Evolutionary conservation across 345 rosid species (phyloP).

Genomic region (Lumnitzera littorea): DNA sequence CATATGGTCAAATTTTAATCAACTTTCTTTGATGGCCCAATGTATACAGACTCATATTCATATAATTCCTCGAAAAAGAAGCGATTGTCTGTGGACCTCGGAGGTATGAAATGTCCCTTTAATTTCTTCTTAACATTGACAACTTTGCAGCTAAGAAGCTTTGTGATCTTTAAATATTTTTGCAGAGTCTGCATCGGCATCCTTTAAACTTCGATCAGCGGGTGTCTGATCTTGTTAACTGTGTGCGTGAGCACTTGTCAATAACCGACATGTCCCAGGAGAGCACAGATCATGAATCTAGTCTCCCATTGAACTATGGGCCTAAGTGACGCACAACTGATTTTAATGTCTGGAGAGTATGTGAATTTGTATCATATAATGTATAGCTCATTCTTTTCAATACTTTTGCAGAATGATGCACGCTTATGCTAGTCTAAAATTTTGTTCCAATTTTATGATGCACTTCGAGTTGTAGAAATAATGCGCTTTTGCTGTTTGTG

Average conservation of each 20-base stretch:
- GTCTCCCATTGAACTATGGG: conserved; percentile 4
- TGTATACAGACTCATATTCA: conserved; percentile 83
- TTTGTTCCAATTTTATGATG: too few relatives aligned
- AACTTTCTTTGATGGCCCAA: conserved; percentile 3
- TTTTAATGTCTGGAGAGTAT: too few relatives aligned
- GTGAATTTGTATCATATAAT: too few relatives aligned
- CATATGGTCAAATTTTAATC: not conserved
- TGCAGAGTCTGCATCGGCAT: conserved; percentile 60
- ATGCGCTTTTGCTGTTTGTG: too few relatives aligned
- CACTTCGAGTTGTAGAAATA: too few relatives aligned
- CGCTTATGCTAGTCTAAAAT: too few relatives aligned
- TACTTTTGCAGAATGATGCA: too few relatives aligned
- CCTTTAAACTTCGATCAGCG: conserved; percentile 46
- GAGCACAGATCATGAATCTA: conserved; percentile 33
- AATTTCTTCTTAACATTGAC: not conserved
- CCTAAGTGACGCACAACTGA: too few relatives aligned
- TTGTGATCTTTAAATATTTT: conserved; percentile 5
- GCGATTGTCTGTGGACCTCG: conserved; percentile 83
- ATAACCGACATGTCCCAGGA: conserved; percentile 24
- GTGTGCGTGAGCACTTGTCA: conserved; percentile 49
- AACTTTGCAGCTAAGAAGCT: not conserved
- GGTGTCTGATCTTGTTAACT: conserved; percentile 41
- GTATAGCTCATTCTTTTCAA: too few relatives aligned
- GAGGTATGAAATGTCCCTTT: conserved; percentile 43
- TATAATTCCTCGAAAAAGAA: conserved; percentile 78